These are phyloP conservation scores for Neurospora sp. DNA, from an alignment of 495 filamentous ascomycete species.

Conservation along the genomic window DNA sequence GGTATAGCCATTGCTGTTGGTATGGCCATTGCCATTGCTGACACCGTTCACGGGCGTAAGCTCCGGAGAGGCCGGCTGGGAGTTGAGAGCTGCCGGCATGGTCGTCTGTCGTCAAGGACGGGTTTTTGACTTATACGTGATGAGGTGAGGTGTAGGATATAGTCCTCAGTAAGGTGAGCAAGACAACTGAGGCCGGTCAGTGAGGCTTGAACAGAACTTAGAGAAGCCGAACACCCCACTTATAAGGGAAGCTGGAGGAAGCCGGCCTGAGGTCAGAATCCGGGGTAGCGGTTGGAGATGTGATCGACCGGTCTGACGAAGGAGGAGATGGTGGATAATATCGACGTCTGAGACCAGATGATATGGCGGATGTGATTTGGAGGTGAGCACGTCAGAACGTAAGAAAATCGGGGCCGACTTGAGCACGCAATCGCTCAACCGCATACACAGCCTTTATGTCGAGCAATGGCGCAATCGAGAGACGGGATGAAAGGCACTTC, in stretches of 20 bases:
- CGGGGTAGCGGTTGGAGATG: neutral
- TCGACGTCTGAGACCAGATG: neutral
- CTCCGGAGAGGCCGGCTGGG: slow-evolving; percentile 30
- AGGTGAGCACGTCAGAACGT: neutral
- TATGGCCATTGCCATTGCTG: neutral
- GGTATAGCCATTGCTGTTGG: neutral
- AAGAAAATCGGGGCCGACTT: neutral
- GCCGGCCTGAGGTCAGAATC: neutral
- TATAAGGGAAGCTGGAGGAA: neutral
- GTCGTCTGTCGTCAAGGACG: neutral
- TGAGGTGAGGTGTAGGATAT: neutral
- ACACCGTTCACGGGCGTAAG: slow-evolving; percentile 4
- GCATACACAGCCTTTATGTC: neutral
- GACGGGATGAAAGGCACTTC: neutral
- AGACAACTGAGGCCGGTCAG: neutral
- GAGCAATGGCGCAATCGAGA: neutral
- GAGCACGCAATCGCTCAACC: neutral
- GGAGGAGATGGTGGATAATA: neutral
- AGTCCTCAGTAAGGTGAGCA: neutral
- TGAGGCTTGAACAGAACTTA: neutral
- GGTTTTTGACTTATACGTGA: neutral
- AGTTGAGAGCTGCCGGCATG: slow-evolving; percentile 49
- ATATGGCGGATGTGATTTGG: neutral
- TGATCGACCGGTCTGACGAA: neutral
- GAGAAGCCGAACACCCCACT: neutral